Evolutionary conservation across 2,329 filamentous ascomycete species (phyloP), one percentile per base, ranked within the genome.

Genomic region (Grosmannia penicillata): DNA sequence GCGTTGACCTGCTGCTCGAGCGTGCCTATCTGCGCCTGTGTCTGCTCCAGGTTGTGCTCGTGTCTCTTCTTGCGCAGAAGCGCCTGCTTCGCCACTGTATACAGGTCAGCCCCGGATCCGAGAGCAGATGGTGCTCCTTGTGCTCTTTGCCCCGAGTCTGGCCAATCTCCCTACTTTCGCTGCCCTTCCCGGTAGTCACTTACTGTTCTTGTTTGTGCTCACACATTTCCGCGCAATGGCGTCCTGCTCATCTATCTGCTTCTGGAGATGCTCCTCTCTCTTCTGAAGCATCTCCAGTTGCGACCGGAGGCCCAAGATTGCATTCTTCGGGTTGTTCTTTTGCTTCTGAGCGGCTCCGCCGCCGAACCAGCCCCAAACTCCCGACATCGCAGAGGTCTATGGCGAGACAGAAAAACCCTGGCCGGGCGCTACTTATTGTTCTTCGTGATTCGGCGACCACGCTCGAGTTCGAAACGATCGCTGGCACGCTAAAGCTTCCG

Each of bases 261-360:
- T 82, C 60, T 91, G 81, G 45, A 96, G 63, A 56, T 96, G 85
- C 59, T 75, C 82, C 68, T 96, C 87, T 43, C 89, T 74, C 72
- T 98, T 98, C 64, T 93, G 85, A 55, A 98, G 71, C 87, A 96
- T 96, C 51, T 95, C 89, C 32, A 96, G 71, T 65, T 95, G 89
- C 53, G 80, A 73, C 50, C 91, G 77, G 54, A 98, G 66, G 43
- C 74, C 75, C 41, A 98, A 69, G 53, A 98, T 98, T 49, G 91
- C 91, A 67, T 94, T 91, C 72, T 98, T 98, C 41, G 91, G 85
- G 43, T 77, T 81, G 64, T 95, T 85, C 66, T 93, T 94, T 65
- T 79, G 78, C 70, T 85, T 84, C 64, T 86, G 78, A 50, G 78
- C 78, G 52, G 75, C 73, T 48, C 73, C 75, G 53, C 85, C 85